Conservation (phyloP, 805 yeast species). For the Candida koratica region DNA sequence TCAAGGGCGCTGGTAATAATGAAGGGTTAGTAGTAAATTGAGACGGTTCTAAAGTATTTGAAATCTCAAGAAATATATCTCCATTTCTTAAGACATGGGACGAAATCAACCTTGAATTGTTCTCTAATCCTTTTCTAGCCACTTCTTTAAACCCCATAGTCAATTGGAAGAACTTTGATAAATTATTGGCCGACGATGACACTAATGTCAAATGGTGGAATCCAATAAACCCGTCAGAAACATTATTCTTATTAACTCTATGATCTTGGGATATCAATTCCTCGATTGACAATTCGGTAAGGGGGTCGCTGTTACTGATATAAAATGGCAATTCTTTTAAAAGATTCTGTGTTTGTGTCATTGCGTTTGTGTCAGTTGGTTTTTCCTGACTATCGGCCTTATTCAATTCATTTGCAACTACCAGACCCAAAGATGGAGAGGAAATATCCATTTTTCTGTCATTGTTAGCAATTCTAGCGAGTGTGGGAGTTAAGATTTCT, state of each 20-base stretch:
- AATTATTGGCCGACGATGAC: conserved; percentile 66
- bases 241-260: conserved; percentile 15
- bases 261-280: conserved; percentile 22
- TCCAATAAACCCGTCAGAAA: conserved; percentile 34
- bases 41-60: conserved; percentile 32
- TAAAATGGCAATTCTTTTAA: conserved; percentile 7
- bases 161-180: conserved; percentile 51
- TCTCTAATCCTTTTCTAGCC: conserved; percentile 67
- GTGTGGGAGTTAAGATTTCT: conserved; percentile 1
- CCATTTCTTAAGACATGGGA: conserved; percentile 63
- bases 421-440: background rate
- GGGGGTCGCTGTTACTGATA: background rate
- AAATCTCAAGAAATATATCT: conserved; percentile 46
- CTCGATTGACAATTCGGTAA: background rate
- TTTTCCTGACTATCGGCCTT: background rate
- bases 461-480: conserved; percentile 1
- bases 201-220: conserved; percentile 69
- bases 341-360: background rate
- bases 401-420: background rate
- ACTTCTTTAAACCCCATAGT: conserved; percentile 60
- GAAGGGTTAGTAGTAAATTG: conserved; percentile 8
- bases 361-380: background rate
- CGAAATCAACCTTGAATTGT: conserved; percentile 51
- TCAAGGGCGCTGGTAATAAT: conserved; percentile 6
- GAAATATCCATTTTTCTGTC: background rate